Conservation (phyloP, 192 early-diverging fungal genomes). For the Irineochytrium annulatum region DNA sequence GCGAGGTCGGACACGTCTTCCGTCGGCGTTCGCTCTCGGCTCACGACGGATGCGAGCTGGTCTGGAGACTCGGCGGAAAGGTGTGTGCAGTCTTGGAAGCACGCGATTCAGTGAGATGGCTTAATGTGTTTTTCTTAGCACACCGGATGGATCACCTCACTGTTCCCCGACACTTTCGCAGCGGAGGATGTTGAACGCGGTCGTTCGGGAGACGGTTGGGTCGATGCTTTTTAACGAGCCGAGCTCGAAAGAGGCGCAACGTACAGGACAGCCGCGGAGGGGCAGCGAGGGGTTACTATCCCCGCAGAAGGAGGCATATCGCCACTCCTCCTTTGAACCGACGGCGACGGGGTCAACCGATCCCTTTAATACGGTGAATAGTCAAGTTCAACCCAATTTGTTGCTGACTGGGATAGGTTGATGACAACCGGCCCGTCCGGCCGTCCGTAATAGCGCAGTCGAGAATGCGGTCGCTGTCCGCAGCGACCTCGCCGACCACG, state of each 20-base stretch:
- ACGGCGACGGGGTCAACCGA: too few relatives aligned
- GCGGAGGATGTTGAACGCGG: not conserved
- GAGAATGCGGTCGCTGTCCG: not conserved
- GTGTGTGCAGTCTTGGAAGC: not conserved
- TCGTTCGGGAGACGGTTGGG: constrained; percentile 6
- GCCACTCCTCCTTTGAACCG: too few relatives aligned
- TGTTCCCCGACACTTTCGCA: constrained; percentile 12
- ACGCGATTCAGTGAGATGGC: too few relatives aligned
- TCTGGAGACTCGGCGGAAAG: not conserved
- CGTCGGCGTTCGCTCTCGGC: not conserved
- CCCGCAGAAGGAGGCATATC: too few relatives aligned
- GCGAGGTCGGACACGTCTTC: too few relatives aligned
- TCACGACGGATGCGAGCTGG: not conserved
- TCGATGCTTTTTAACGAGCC: constrained; percentile 12
- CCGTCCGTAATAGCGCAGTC: not conserved
- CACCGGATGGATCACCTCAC: too few relatives aligned
- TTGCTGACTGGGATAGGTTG: too few relatives aligned
- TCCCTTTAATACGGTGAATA: too few relatives aligned
- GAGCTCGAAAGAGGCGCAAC: not conserved
- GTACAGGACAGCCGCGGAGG: too few relatives aligned
- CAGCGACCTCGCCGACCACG: not conserved
- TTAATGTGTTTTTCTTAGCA: too few relatives aligned
- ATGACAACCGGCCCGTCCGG: not conserved
- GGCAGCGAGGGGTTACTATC: too few relatives aligned
- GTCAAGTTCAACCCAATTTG: too few relatives aligned